These are phyloP conservation scores for Cucurbita ficifolia DNA, from an alignment of 306 rosid genomes.

Conservation along the genomic window DNA sequence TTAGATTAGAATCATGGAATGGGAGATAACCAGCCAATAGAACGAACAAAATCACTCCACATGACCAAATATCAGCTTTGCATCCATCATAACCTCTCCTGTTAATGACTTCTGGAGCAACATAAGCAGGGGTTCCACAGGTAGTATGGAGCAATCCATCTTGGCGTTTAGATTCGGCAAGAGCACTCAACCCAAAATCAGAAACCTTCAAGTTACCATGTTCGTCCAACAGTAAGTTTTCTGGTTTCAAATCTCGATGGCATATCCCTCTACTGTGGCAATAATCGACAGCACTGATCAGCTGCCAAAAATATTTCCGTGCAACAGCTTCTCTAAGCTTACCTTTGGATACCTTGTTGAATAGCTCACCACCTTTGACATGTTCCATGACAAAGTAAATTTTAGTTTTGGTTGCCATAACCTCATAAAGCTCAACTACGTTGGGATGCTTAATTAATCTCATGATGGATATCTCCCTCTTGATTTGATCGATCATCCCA, in stretches of 20 bases:
- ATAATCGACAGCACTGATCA: slow-evolving; percentile 79
- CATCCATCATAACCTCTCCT: slow-evolving; percentile 79
- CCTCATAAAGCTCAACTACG: slow-evolving; percentile 90
- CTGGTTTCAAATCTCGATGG: slow-evolving; percentile 90
- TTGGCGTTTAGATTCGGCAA: slow-evolving; percentile 54
- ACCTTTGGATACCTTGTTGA: slow-evolving; percentile 76
- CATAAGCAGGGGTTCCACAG: slow-evolving; percentile 96
- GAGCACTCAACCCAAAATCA: slow-evolving; percentile 85
- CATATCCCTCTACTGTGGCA: slow-evolving; percentile 84
- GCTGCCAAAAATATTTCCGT: slow-evolving; percentile 70
- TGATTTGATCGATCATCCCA: slow-evolving; percentile 83
- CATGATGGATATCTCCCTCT: slow-evolving; percentile 89
- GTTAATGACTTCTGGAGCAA: slow-evolving; percentile 82
- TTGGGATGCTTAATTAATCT: slow-evolving; percentile 60
- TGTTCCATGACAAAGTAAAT: slow-evolving; percentile 88
- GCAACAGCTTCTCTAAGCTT: slow-evolving; percentile 70
- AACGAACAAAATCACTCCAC: slow-evolving; percentile 85
- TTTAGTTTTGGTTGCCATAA: slow-evolving; percentile 89
- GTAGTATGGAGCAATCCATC: slow-evolving; percentile 95
- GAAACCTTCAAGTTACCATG: slow-evolving; percentile 80
- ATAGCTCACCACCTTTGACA: slow-evolving; percentile 89
- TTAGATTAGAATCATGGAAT: slow-evolving; percentile 71
- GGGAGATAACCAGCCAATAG: slow-evolving; percentile 91
- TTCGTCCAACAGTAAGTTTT: slow-evolving; percentile 85
- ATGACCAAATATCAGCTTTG: slow-evolving; percentile 96